A percentile compares a stretch with the other conserved stretches of the same genome.
Conservation (phyloP, 176 grass and related monocot species). For the Oryza meridionalis region DNA sequence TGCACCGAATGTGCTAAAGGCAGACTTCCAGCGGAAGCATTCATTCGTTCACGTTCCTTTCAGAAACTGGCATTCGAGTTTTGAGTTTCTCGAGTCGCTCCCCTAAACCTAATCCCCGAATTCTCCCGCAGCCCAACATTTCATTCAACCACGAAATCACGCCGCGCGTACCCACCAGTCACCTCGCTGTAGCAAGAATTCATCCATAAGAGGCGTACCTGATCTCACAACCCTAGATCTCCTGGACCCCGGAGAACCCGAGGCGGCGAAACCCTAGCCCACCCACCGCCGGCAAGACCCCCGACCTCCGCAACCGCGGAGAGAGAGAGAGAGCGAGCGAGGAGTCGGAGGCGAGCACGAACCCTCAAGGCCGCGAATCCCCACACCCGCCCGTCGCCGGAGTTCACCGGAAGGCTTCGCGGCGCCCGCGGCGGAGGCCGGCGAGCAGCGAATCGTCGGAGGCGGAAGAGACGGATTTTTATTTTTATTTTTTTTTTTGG, state of each 20-base stretch:
- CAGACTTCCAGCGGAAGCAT: neutral
- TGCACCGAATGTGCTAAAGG: neutral
- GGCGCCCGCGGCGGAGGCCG: neutral
- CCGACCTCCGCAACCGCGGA: neutral
- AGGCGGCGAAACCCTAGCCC: slow-evolving; percentile 43
- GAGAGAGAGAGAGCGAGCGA: no score
- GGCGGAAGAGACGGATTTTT: slow-evolving; percentile 1
- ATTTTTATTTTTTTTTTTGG: neutral
- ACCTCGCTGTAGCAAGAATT: neutral
- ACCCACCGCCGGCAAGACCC: neutral
- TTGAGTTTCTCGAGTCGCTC: neutral
- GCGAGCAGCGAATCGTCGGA: neutral
- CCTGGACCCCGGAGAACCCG: neutral
- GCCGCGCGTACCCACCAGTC: neutral
- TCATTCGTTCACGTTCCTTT: neutral
- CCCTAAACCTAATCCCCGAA: slow-evolving; percentile 13
- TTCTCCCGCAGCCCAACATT: neutral
- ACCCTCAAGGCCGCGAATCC: neutral
- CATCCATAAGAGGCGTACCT: neutral
- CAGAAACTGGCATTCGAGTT: neutral
- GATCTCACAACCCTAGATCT: slow-evolving; percentile 45
- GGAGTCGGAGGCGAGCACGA: neutral
- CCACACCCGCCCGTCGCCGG: neutral
- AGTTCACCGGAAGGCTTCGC: neutral
- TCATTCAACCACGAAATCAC: slow-evolving; percentile 3